Base-by-base conservation (phyloP, 495 filamentous ascomycete genomes). In the Ramalina intermedia region DNA sequence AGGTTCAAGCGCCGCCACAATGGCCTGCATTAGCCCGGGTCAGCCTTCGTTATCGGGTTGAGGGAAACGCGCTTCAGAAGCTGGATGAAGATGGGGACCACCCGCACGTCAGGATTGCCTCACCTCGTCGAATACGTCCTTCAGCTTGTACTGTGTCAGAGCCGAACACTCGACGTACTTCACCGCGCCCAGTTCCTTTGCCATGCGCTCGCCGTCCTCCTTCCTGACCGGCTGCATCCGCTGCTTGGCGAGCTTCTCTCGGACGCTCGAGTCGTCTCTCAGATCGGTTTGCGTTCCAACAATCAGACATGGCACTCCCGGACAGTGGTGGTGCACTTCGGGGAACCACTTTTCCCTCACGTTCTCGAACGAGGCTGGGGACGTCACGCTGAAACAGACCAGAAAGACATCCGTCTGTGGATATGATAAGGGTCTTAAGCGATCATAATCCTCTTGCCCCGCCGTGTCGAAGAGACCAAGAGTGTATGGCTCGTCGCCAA, bases 81-180 rank as follows among this genome's bases (percentile, higher is more conserved):
- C 24, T 21, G 9, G 1, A n/a, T 2, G n/a, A 8, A 27, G 27
- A 35, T 29, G 46, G 35, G 11, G 24, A 38, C 49, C 26, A 55
- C 26, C 7, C 6, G 11, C 7, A 65, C 26, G 18, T 8, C 6
- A 14, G 33, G n/a, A 33, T 9, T 13, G 29, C 12, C 76, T 42
- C 75, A 95, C 90, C 85, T 98, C 91, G 57, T 98, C 91, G 66
- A 98, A 98, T 24, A 98, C 91, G 63, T 98, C 93, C 74, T 98
- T 98, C 47, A 98, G 71, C 68, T 95, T 95, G 67, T 89, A 94
- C 71, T 98, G 91, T 36, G 91, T 98, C 66, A 98, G 68, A 29
- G 91, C 91, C 60, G 87, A 94, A 69, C 91, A 98, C 69, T 98
- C 91, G 45, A 98, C 91, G 53, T 96, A 98, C 71, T 96, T 96